Evolutionary conservation across 352 stramenopile genomes (phyloP).

Genomic region (Globisporangium cystogenes): DNA sequence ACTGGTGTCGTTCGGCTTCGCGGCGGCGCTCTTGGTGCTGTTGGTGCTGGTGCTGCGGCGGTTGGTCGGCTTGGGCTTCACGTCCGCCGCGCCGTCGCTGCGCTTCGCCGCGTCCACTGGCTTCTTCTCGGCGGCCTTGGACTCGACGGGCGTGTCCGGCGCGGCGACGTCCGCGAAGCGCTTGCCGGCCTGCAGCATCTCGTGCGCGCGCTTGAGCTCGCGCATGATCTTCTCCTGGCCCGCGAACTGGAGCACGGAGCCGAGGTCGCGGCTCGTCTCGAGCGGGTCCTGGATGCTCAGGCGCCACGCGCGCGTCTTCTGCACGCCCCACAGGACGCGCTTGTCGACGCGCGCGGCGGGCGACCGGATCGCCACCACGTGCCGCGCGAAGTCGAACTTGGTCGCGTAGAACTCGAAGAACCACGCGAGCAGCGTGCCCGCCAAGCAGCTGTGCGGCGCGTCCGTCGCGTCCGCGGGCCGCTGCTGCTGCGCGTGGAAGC

Average conservation of each 20-base stretch:
- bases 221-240: conserved; percentile 56
- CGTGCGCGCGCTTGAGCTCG: conserved; percentile 55
- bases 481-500: conserved; percentile 27
- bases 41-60: no score
- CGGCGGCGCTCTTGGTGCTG: background rate
- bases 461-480: no score
- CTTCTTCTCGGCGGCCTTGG: conserved; percentile 3
- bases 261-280: conserved; percentile 72
- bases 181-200: conserved; percentile 32
- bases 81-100: no score
- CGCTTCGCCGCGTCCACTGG: no score
- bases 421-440: conserved; percentile 84
- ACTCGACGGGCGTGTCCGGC: conserved; percentile 9
- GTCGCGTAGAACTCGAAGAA: conserved; percentile 98
- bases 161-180: conserved; percentile 50
- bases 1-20: no score
- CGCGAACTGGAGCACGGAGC: conserved; percentile 65
- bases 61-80: background rate
- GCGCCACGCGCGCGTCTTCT: conserved; percentile 67
- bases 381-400: conserved; percentile 95
- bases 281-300: conserved; percentile 86
- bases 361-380: conserved; percentile 90
- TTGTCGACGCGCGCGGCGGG: conserved; percentile 36
- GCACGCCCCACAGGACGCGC: conserved; percentile 29
- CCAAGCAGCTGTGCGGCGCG: conserved; percentile 10